These are phyloP conservation scores for Pseudonitzschia pungens DNA, from an alignment of 108 stramenopile genomes.

Conservation along the genomic window DNA sequence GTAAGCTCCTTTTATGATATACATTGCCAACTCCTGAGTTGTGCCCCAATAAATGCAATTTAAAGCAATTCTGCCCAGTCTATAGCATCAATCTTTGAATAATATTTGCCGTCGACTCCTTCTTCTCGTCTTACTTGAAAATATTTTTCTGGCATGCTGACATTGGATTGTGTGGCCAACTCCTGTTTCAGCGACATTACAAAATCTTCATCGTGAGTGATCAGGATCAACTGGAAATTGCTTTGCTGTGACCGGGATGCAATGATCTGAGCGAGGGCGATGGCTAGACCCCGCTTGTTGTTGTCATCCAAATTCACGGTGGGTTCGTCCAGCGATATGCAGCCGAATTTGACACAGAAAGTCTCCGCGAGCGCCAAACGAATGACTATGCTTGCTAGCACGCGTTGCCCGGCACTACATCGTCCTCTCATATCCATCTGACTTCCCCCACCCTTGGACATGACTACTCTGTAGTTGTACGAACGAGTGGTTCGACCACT, in stretches of 20 bases:
- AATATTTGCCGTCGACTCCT: constrained; percentile 72
- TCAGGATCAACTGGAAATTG: constrained; percentile 97
- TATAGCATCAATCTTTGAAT: constrained; percentile 82
- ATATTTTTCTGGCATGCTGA: constrained; percentile 94
- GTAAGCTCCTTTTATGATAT: too few relatives aligned
- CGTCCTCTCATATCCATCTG: constrained; percentile 98
- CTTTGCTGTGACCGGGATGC: constrained; percentile 80
- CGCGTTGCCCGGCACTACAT: constrained; percentile 94
- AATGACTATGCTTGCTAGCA: constrained; percentile 96
- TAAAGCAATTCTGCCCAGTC: constrained; percentile 78
- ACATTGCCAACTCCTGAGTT: too few relatives aligned
- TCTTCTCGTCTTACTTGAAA: constrained; percentile 91
- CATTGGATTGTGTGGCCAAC: constrained; percentile 76
- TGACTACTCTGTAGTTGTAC: constrained; percentile 99
- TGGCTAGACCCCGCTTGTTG: constrained; percentile 93
- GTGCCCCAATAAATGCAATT: not conserved
- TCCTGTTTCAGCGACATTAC: constrained; percentile 92
- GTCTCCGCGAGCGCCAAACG: constrained; percentile 98
- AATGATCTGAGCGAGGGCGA: constrained; percentile 94
- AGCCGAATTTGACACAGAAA: constrained; percentile 95
- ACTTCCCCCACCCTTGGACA: constrained; percentile 83
- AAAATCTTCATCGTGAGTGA: constrained; percentile 99
- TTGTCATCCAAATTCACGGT: constrained; percentile 90
- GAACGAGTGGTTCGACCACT: constrained; percentile 59
- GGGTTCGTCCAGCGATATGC: constrained; percentile 96